Conservation (phyloP, 768 basidiomycete species). For the Tulasnella sp. region DNA sequence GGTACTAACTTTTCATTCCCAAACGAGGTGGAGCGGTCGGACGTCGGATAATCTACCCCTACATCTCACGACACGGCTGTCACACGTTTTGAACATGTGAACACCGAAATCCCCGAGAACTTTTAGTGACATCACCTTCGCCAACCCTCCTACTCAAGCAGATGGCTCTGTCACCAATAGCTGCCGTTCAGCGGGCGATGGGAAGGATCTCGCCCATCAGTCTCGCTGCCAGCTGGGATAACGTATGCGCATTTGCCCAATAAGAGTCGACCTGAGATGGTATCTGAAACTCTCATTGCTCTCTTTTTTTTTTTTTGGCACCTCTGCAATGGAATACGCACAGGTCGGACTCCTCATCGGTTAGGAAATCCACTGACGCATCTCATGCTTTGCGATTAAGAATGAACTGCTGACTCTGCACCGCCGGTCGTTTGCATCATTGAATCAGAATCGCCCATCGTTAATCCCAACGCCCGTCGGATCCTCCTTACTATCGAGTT, state of each 20-base stretch:
- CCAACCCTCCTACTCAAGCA: not conserved
- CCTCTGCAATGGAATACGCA: conserved; percentile 5
- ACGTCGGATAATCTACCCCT: too few relatives aligned
- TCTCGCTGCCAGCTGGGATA: conserved; percentile 88
- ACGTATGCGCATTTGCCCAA: too few relatives aligned
- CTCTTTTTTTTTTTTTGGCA: too few relatives aligned
- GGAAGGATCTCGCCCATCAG: conserved; percentile 76
- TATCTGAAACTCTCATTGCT: too few relatives aligned
- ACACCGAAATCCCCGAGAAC: too few relatives aligned
- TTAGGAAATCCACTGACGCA: conserved; percentile 51
- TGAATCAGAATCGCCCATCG: conserved; percentile 28
- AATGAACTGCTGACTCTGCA: not conserved
- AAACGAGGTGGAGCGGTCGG: too few relatives aligned
- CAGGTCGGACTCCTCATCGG: conserved; percentile 70
- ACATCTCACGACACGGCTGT: too few relatives aligned
- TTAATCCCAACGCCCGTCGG: conserved; percentile 25
- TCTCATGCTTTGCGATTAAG: conserved; percentile 41
- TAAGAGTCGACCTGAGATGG: too few relatives aligned
- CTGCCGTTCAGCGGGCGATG: conserved; percentile 54
- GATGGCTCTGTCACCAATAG: conserved; percentile 25
- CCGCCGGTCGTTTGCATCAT: not conserved
- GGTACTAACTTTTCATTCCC: too few relatives aligned
- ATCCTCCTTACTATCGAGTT: conserved; percentile 38
- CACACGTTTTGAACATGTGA: too few relatives aligned
- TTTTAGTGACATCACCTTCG: too few relatives aligned